A percentile compares a stretch with the other conserved stretches of the same genome.
Conservation (phyloP, 2,329 filamentous ascomycete genomes). For the Penicillium psychrosexuale region DNA sequence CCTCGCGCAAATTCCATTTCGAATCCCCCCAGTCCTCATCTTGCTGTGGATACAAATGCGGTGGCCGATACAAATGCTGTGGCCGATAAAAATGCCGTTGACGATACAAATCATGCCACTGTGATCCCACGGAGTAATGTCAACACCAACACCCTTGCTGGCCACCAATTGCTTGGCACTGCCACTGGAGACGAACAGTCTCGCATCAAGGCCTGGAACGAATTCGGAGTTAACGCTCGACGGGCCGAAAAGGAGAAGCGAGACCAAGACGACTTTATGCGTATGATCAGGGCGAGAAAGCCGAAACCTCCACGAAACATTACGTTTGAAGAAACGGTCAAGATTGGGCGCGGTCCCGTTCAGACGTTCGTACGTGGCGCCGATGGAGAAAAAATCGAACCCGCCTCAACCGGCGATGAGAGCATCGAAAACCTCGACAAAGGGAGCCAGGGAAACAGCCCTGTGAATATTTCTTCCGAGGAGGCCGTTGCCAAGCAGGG, state of each 20-base stretch:
- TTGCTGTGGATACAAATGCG: neutral
- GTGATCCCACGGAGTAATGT: neutral
- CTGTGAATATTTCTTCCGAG: neutral
- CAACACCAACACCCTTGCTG: neutral
- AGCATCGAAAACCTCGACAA: neutral
- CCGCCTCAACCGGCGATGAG: neutral
- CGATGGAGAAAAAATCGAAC: conserved; percentile 17
- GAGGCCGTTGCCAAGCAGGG: too few relatives aligned
- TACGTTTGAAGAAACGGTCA: neutral
- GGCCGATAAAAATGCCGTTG: neutral
- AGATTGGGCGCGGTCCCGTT: neutral
- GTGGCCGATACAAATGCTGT: neutral
- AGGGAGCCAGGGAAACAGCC: neutral
- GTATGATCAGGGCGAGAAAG: neutral
- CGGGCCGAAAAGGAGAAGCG: conserved; percentile 10
- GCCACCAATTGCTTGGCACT: neutral
- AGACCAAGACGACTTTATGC: neutral
- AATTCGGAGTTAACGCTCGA: conserved; percentile 32
- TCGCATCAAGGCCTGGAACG: conserved; percentile 40
- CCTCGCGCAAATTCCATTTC: conserved; percentile 16
- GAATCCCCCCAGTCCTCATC: neutral
- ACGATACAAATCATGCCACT: neutral
- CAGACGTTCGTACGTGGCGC: neutral
- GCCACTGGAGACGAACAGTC: conserved; percentile 4
- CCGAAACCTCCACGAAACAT: neutral